Percentiles rank a stretch among this genome's conserved stretches.
phyloP scores from a whole-genome alignment of 2,329 filamentous ascomycete genomes.

The Aspergillus jensenii region DNA sequence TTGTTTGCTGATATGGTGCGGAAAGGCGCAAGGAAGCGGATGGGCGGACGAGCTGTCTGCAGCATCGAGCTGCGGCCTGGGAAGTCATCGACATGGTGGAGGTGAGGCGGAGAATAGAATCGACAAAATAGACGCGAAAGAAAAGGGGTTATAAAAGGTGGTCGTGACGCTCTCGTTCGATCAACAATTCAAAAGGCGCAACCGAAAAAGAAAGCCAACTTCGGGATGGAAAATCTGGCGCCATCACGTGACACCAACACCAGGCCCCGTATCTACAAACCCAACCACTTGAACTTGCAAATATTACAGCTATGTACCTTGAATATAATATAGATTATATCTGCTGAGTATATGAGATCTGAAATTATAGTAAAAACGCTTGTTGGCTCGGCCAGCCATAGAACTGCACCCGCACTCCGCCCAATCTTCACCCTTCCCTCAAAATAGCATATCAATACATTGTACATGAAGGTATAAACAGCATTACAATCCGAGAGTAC shows the following conservation, averaged over 20 bases:
- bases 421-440: not conserved
- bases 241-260: slow-evolving; percentile 26
- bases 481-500: slow-evolving; percentile 18
- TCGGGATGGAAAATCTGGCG: slow-evolving; percentile 34
- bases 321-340: not conserved
- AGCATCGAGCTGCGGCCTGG: slow-evolving; percentile 43
- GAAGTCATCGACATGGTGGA: slow-evolving; percentile 42
- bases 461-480: slow-evolving; percentile 23
- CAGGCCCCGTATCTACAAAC: not conserved
- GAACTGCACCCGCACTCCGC: not conserved
- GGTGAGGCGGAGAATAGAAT: slow-evolving; percentile 7
- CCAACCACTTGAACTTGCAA: not conserved
- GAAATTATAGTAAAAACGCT: slow-evolving; percentile 2
- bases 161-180: slow-evolving; percentile 14
- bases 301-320: not conserved
- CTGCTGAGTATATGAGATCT: not conserved
- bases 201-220: slow-evolving; percentile 32
- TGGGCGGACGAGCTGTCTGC: slow-evolving; percentile 43
- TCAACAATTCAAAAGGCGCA: slow-evolving; percentile 13
- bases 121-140: slow-evolving; percentile 10
- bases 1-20: slow-evolving; percentile 40
- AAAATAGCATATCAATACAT: slow-evolving; percentile 22
- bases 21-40: slow-evolving; percentile 42
- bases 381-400: not conserved
- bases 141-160: slow-evolving; percentile 7